phyloP scores from a whole-genome alignment of 768 basidiomycete genomes.

The Pilatotrama ljubarskyi region DNA sequence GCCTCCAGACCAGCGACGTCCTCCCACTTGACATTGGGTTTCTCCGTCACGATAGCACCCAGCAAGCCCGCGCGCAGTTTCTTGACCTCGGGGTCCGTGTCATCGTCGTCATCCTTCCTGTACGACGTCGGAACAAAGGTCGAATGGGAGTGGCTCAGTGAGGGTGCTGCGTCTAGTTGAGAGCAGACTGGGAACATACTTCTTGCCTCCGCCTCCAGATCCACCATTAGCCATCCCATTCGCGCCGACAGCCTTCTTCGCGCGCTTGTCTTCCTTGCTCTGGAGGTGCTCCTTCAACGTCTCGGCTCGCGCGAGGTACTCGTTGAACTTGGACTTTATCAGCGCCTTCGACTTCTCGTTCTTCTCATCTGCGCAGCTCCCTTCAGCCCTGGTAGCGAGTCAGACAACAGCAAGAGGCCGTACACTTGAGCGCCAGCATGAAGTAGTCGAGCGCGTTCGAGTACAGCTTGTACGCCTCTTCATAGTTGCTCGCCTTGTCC shows the following conservation, averaged over 20 bases:
- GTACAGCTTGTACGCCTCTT: conserved; percentile 92
- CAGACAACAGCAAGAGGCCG: conserved; percentile 26
- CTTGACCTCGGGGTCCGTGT: conserved; percentile 89
- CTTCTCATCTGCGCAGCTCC: conserved; percentile 70
- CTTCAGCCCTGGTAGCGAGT: background rate
- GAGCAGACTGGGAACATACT: conserved; percentile 32
- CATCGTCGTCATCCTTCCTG: conserved; percentile 63
- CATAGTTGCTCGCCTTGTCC: conserved; percentile 90
- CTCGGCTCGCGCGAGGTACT: conserved; percentile 91
- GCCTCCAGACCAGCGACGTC: conserved; percentile 96
- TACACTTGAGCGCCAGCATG: conserved; percentile 95
- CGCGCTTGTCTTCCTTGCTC: conserved; percentile 61
- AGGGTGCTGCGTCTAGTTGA: background rate
- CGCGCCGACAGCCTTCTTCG: conserved; percentile 50
- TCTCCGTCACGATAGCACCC: conserved; percentile 88
- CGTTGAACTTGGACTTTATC: conserved; percentile 85
- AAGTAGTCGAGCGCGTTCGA: conserved; percentile 97
- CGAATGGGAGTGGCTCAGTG: conserved; percentile 5
- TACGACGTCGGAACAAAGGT: background rate
- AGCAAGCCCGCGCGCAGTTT: conserved; percentile 91
- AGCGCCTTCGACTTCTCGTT: conserved; percentile 89
- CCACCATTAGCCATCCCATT: conserved; percentile 44
- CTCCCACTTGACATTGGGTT: conserved; percentile 96
- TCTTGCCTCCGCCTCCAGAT: conserved; percentile 35
- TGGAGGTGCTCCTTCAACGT: conserved; percentile 83